A percentile compares a stretch with the other conserved stretches of the same genome.
These are phyloP conservation scores for Capsella bursapastoris DNA, from an alignment of 345 rosid genomes.

Conservation along the genomic window DNA sequence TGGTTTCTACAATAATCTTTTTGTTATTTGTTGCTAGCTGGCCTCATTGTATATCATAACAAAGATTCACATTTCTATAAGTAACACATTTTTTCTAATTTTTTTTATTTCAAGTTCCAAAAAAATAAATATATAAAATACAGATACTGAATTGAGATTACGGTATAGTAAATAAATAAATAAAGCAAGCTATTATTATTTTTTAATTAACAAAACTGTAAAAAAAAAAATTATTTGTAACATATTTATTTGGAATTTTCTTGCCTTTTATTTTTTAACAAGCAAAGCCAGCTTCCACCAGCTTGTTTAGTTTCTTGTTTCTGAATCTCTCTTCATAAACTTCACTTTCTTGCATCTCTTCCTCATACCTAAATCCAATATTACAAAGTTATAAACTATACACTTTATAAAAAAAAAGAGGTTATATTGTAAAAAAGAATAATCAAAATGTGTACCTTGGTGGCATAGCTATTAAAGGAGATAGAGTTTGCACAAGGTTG, in stretches of 20 bases:
- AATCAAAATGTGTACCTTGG: conserved; percentile 48
- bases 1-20: neutral
- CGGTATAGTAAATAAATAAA: too few relatives aligned
- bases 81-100: too few relatives aligned
- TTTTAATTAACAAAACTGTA: neutral
- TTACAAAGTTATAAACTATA: neutral
- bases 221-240: neutral
- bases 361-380: conserved; percentile 47
- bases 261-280: conserved; percentile 31
- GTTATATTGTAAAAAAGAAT: neutral
- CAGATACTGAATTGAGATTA: too few relatives aligned
- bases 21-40: too few relatives aligned
- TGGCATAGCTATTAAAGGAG: conserved; percentile 70
- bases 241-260: neutral
- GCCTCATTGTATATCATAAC: too few relatives aligned
- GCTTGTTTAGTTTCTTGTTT: conserved; percentile 65
- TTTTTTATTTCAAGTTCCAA: too few relatives aligned
- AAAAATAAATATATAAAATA: too few relatives aligned
- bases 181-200: too few relatives aligned
- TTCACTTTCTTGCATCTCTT: conserved; percentile 60
- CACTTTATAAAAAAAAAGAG: neutral
- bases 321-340: conserved; percentile 66
- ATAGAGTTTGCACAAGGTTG: conserved; percentile 59
- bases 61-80: too few relatives aligned
- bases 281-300: conserved; percentile 69